phyloP scores from a whole-genome alignment of 768 basidiomycete genomes.

The Infundibulicybe gibba region DNA sequence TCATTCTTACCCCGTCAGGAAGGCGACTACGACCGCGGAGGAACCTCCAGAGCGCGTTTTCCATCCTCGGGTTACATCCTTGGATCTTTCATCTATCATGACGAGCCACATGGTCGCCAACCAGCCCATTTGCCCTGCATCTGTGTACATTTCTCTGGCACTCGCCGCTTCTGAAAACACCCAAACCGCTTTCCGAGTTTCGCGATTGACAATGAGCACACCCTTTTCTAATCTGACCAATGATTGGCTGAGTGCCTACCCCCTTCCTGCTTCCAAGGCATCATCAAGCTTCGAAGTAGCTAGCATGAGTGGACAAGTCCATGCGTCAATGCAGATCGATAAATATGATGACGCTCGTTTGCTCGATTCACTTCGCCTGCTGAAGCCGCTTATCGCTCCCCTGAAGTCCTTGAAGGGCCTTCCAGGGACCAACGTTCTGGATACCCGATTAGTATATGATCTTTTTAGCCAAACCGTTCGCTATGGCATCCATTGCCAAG shows the following conservation, averaged over 20 bases:
- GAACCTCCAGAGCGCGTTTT: background rate
- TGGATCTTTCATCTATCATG: background rate
- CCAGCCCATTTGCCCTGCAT: background rate
- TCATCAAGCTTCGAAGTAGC: background rate
- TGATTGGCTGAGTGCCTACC: background rate
- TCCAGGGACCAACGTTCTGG: conserved; percentile 1
- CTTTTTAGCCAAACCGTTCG: conserved; percentile 3
- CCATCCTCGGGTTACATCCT: background rate
- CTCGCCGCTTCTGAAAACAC: background rate
- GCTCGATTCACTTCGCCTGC: conserved; percentile 1
- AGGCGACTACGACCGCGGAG: background rate
- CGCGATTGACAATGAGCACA: background rate
- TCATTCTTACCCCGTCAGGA: conserved; percentile 3
- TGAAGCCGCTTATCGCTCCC: conserved; percentile 1
- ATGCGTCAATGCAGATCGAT: background rate
- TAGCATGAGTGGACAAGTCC: conserved; percentile 1
- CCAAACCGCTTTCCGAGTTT: background rate
- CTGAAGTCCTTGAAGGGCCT: background rate
- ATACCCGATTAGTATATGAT: conserved; percentile 2
- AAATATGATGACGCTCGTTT: background rate
- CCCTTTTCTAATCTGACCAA: background rate
- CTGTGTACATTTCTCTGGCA: background rate
- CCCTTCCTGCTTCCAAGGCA: too few relatives aligned
- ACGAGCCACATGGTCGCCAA: background rate
- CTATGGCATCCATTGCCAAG: conserved; percentile 3